Percentiles rank a stretch among this genome's conserved stretches.
Evolutionary conservation across 768 basidiomycete species (phyloP).

Genomic region (Stropharia rugosoannulata): DNA sequence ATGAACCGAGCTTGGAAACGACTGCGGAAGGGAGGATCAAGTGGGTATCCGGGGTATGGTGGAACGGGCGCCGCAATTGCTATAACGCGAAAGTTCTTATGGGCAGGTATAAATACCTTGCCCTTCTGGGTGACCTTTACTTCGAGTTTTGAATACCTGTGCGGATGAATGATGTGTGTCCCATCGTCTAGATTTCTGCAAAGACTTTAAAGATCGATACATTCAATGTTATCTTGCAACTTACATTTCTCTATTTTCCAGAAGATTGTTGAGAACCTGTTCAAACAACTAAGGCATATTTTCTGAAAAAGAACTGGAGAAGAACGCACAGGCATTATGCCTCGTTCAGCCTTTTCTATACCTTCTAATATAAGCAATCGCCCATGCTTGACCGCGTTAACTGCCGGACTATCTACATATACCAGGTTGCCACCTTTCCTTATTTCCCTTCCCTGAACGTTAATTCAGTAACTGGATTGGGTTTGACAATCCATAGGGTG

Average conservation of each 20-base stretch:
- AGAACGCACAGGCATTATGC: constrained; percentile 63
- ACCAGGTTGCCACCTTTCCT: constrained; percentile 57
- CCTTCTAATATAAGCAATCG: constrained; percentile 66
- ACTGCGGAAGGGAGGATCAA: constrained; percentile 68
- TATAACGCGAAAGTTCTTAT: constrained; percentile 66
- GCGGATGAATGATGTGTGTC: constrained; percentile 66
- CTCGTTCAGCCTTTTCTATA: constrained; percentile 70
- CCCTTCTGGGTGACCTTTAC: constrained; percentile 28
- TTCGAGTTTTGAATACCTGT: constrained; percentile 54
- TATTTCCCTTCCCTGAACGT: constrained; percentile 55
- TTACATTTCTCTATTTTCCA: constrained; percentile 73
- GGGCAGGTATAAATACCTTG: constrained; percentile 59
- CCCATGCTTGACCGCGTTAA: constrained; percentile 64
- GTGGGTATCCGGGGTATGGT: constrained; percentile 63
- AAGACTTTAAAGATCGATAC: not conserved
- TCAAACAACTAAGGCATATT: constrained; percentile 6
- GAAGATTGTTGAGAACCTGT: constrained; percentile 60
- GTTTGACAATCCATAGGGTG: not conserved
- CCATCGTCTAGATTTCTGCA: constrained; percentile 67
- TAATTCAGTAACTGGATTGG: not conserved
- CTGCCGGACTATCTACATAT: constrained; percentile 69
- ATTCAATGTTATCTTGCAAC: constrained; percentile 3
- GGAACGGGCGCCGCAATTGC: constrained; percentile 71
- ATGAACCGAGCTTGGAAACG: constrained; percentile 70
- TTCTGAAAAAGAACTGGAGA: not conserved